A percentile compares a stretch with the other conserved stretches of the same genome.
Conservation (phyloP, 352 stramenopile genomes). For the Pythium volutum region DNA sequence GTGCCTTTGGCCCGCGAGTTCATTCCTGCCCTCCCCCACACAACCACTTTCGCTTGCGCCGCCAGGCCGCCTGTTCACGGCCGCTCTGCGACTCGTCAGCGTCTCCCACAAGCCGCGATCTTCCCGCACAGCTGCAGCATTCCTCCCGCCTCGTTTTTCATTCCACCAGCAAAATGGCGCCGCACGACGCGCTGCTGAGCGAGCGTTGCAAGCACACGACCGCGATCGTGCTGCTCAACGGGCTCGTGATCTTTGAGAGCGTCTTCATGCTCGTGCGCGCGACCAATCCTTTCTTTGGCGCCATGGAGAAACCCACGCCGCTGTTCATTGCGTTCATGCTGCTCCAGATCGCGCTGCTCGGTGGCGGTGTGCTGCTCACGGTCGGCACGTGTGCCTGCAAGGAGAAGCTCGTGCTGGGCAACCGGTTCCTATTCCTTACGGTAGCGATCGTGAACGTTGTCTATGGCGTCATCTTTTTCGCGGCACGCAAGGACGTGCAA, state of each 20-base stretch:
- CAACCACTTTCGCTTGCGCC: neutral
- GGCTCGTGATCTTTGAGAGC: conserved; percentile 29
- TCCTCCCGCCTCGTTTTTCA: neutral
- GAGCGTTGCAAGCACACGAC: conserved; percentile 30
- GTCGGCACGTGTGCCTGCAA: conserved; percentile 31
- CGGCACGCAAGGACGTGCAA: conserved; percentile 10
- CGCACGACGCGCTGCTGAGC: conserved; percentile 12
- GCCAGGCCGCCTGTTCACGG: neutral
- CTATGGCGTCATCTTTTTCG: conserved; percentile 27
- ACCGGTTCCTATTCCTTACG: conserved; percentile 25
- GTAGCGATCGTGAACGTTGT: conserved; percentile 27
- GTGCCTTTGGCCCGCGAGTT: too few relatives aligned
- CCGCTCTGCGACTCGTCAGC: neutral
- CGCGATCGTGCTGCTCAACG: conserved; percentile 32
- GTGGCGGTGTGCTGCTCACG: conserved; percentile 22
- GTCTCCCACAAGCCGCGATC: neutral
- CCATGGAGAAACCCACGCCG: conserved; percentile 26
- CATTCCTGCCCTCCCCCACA: neutral
- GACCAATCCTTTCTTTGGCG: conserved; percentile 38
- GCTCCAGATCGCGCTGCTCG: conserved; percentile 32
- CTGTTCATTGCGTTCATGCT: conserved; percentile 36
- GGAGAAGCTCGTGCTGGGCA: conserved; percentile 24
- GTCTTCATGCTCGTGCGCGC: conserved; percentile 27
- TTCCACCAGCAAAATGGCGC: neutral
- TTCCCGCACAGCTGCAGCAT: too few relatives aligned